Evolutionary conservation across 1,284 basidiomycete species (phyloP).

Genomic region (Cutaneotrichosporon cutaneum): DNA sequence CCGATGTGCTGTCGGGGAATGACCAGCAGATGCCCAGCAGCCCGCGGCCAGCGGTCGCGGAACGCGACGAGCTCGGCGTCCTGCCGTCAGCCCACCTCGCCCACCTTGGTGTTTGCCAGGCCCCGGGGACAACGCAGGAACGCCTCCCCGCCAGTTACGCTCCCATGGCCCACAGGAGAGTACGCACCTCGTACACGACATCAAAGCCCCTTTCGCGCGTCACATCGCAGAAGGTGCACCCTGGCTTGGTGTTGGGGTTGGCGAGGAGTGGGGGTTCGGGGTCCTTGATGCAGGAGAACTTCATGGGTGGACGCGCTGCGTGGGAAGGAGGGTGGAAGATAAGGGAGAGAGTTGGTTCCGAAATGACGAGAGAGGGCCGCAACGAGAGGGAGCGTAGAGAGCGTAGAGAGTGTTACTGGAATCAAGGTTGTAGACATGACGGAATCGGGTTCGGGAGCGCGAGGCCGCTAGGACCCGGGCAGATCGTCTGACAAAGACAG

Average conservation of each 20-base stretch:
- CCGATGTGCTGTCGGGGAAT: conserved; percentile 64
- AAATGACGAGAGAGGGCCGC: neutral
- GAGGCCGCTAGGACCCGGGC: neutral
- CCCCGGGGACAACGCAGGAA: neutral
- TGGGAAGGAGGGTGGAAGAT: neutral
- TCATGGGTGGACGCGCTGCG: conserved; percentile 8
- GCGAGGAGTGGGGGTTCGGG: conserved; percentile 7
- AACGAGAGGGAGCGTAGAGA: no score
- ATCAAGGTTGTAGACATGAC: neutral
- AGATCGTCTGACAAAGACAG: no score
- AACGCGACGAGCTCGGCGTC: conserved; percentile 64
- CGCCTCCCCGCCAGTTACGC: neutral
- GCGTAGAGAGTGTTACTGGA: neutral
- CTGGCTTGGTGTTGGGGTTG: conserved; percentile 5
- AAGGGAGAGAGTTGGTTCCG: neutral
- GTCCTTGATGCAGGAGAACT: conserved; percentile 16
- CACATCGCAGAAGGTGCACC: conserved; percentile 63
- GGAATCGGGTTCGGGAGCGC: neutral
- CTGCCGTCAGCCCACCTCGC: conserved; percentile 46
- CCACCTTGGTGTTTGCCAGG: neutral
- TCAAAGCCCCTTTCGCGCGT: conserved; percentile 61
- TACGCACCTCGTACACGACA: conserved; percentile 61
- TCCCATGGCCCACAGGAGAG: neutral
- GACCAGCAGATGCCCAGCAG: conserved; percentile 63
- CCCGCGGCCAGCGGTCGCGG: conserved; percentile 62